Base-by-base conservation (phyloP, 2,329 filamentous ascomycete genomes). In the Pochonia chlamydosporia region DNA sequence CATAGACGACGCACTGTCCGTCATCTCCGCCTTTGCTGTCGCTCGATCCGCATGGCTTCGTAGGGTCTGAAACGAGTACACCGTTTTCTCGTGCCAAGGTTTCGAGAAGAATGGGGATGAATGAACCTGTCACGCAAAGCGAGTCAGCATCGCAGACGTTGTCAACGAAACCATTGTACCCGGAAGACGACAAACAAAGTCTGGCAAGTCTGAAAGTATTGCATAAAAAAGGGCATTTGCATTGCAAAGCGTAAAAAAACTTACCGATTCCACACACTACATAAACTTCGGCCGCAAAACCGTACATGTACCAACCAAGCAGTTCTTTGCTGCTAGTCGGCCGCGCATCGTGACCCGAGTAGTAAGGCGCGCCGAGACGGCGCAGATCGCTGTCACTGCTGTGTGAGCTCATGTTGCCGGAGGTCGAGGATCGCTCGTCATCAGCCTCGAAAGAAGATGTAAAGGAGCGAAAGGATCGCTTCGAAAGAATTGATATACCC, bases 201-300 rank as follows among this genome's bases (percentile, higher is more conserved):
- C 26, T 28, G 26, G 26, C 26, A 8, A 13, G 7, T 13, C 26
- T 28, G 7, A 33, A 5, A 33, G 10, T 14, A 10, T 33, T 5
- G 16, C 9, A 20, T 36, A 20, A 5, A 14, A 39, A 39, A n/a
- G n/a, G n/a, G 20, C 35, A 23, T 21, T 14, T 5, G 9, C 20
- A 39, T 21, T 23, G 35, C 7, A 13, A 10, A 14, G 11, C 10
- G 14, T 2, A 24, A 9, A 21, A 13, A 21, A 2, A 71, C 82
- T 63, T 66, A 88, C 91, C 92, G 48, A 69, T 69, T 44, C 66
- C 68, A 66, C 93, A 97, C 48, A 97, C 88, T 14, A 95, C 89
- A 65, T 96, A 97, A 46, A 95, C 92, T 71, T 99, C 93, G 18
- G 92, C 90, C 21, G 93, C 93, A 76, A 95, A 97, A 36, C 87